phyloP scores from a whole-genome alignment of 495 filamentous ascomycete species.

The Thermothielavioides terrestris region DNA sequence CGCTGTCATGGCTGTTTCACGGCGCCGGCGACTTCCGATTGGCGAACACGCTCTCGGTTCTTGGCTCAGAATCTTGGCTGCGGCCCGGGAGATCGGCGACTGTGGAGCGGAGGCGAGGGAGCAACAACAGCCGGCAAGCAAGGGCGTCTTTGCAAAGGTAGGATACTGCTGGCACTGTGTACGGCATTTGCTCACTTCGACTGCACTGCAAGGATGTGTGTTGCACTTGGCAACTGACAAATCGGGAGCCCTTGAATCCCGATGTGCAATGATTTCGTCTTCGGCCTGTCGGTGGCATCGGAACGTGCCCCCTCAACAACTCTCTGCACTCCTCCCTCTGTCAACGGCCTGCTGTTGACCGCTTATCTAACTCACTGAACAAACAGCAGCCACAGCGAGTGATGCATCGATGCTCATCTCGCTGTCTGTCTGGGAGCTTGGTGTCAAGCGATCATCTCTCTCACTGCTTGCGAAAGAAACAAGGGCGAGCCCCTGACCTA shows the following conservation, averaged over 20 bases:
- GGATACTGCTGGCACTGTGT: no score
- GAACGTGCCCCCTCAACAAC: not conserved
- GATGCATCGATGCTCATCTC: not conserved
- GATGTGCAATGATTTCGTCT: slow-evolving; percentile 3
- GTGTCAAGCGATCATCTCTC: no score
- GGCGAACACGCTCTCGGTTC: not conserved
- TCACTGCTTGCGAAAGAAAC: not conserved
- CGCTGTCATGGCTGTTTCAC: not conserved
- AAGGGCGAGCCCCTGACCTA: no score
- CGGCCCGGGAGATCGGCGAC: not conserved
- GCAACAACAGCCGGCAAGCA: not conserved
- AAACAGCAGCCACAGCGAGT: not conserved
- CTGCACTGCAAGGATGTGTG: no score
- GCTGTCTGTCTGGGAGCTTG: no score
- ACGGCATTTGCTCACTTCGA: no score
- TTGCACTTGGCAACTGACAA: not conserved
- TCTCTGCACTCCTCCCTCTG: not conserved
- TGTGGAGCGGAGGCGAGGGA: not conserved
- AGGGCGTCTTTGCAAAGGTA: no score
- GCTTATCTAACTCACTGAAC: not conserved
- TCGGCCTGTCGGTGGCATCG: slow-evolving; percentile 11
- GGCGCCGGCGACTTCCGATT: not conserved
- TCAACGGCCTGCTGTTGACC: not conserved
- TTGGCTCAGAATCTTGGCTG: not conserved
- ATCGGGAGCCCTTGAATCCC: not conserved